Evolutionary conservation across 1,284 basidiomycete genomes (phyloP).

Genomic region (Sanghuangporus weigelae): DNA sequence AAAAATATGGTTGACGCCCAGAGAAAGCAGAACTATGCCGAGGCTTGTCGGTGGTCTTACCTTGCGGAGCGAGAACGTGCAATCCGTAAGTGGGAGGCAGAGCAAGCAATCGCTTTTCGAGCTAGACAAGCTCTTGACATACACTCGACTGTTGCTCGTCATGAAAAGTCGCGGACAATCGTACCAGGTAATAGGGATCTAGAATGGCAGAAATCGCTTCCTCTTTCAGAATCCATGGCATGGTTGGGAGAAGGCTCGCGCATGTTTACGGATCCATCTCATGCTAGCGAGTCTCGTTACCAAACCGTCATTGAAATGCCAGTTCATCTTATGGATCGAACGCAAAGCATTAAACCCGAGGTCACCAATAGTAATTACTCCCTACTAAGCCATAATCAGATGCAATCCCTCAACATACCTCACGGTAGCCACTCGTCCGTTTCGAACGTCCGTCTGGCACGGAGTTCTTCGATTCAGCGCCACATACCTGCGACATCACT

Average conservation of each 20-base stretch:
- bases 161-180: background rate
- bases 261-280: background rate
- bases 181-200: background rate
- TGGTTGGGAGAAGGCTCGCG: background rate
- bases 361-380: background rate
- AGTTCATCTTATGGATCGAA: conserved; percentile 9
- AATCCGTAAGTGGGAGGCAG: conserved; percentile 10
- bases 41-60: conserved; percentile 14
- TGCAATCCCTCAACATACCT: background rate
- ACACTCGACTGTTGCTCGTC: background rate
- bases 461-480: conserved; percentile 7
- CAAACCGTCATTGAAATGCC: conserved; percentile 8
- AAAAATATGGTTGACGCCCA: conserved; percentile 14
- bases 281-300: background rate
- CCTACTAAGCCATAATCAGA: background rate
- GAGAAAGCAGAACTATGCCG: conserved; percentile 8
- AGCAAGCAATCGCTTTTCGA: background rate
- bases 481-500: conserved; percentile 7
- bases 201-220: background rate
- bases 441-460: background rate
- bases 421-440: background rate
- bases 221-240: background rate
- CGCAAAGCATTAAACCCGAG: conserved; percentile 1
- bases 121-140: background rate
- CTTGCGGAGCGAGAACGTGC: conserved; percentile 15